Evolutionary conservation across 2,329 filamentous ascomycete genomes (phyloP).

Genomic region (Aspergillus aculeatus): DNA sequence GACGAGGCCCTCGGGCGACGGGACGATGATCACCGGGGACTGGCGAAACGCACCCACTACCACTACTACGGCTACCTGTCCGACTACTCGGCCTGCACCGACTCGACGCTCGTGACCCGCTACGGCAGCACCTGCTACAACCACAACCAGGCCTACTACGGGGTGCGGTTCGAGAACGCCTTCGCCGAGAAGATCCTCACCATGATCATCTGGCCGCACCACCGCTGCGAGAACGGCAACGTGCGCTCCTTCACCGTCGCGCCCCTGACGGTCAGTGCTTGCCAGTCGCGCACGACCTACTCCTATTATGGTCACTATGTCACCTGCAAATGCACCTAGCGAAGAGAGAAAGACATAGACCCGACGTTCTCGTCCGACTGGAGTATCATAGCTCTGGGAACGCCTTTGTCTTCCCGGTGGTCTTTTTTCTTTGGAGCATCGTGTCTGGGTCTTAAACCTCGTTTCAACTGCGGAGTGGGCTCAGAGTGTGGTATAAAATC

Average conservation of each 20-base stretch:
- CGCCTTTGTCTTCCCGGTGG: too few species aligned
- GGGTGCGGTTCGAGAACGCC: background rate
- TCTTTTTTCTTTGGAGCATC: too few species aligned
- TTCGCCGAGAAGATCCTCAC: background rate
- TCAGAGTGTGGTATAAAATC: too few species aligned
- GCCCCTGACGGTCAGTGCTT: background rate
- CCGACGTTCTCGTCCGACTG: too few species aligned
- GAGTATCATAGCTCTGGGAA: too few species aligned
- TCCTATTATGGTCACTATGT: background rate
- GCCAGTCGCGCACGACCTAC: background rate
- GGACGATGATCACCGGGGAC: background rate
- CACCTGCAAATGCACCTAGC: background rate
- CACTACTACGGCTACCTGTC: constrained; percentile 1
- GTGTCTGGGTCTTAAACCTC: too few species aligned
- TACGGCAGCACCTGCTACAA: background rate
- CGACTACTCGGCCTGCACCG: background rate
- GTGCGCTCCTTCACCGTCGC: background rate
- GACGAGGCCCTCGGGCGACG: background rate
- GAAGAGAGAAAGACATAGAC: too few species aligned
- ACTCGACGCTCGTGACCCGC: background rate
- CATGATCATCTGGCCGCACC: background rate
- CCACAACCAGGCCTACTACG: background rate
- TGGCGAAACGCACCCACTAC: background rate
- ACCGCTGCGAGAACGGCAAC: background rate
- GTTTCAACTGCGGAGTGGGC: too few species aligned